Evolutionary conservation across 768 basidiomycete genomes (phyloP).

Genomic region (Ephemerocybe angulata): DNA sequence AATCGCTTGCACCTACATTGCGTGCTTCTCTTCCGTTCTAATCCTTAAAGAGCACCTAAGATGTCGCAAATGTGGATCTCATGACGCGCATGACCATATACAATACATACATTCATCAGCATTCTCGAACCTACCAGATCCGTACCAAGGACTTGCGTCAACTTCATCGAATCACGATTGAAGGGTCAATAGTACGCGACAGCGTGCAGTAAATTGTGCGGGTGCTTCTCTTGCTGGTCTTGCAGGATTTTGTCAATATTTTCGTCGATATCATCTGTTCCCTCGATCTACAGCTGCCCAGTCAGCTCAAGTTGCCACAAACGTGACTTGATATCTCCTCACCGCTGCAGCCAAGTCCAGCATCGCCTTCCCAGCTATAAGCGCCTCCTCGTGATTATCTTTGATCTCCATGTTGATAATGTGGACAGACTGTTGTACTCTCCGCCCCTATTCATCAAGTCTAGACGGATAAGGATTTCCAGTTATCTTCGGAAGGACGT

Average conservation of each 20-base stretch:
- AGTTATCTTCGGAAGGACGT: not conserved
- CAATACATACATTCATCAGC: conserved; percentile 3
- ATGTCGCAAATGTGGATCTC: not conserved
- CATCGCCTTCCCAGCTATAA: conserved; percentile 93
- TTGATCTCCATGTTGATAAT: conserved; percentile 97
- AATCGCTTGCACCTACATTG: conserved; percentile 38
- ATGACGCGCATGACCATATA: conserved; percentile 1
- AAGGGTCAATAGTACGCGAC: conserved; percentile 79
- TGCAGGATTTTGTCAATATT: conserved; percentile 86
- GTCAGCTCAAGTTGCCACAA: conserved; percentile 9
- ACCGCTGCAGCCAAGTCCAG: conserved; percentile 88
- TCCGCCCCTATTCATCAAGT: conserved; percentile 82
- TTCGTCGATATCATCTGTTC: conserved; percentile 81
- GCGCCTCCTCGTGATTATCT: conserved; percentile 98
- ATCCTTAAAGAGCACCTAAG: not conserved
- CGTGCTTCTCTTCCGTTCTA: conserved; percentile 28
- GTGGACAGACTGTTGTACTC: conserved; percentile 93
- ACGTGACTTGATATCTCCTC: conserved; percentile 29
- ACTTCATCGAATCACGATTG: not conserved
- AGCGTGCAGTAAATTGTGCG: conserved; percentile 87
- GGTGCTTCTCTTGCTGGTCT: conserved; percentile 82
- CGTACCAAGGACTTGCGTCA: not conserved
- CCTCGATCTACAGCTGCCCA: conserved; percentile 64
- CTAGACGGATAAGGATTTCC: conserved; percentile 34
- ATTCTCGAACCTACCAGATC: conserved; percentile 3